Percentiles rank a stretch among this genome's conserved stretches.
These are phyloP conservation scores for Phytophthora kernoviae DNA, from an alignment of 352 stramenopile genomes.

Conservation along the genomic window DNA sequence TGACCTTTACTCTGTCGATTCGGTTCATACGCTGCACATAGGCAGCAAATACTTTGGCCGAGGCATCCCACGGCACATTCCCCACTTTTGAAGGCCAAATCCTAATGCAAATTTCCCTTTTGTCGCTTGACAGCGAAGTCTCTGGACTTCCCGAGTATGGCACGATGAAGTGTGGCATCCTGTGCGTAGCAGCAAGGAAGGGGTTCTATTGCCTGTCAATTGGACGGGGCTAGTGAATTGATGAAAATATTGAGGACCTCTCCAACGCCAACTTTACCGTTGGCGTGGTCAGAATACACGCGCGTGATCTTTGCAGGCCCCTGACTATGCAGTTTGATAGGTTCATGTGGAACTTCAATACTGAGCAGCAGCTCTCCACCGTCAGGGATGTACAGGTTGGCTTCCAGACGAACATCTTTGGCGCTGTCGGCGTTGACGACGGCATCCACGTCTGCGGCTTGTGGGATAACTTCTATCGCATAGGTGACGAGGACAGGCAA, in stretches of 20 bases:
- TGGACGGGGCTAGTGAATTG: slow-evolving; percentile 76
- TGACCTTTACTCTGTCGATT: slow-evolving; percentile 60
- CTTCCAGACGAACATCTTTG: slow-evolving; percentile 65
- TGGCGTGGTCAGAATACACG: slow-evolving; percentile 58
- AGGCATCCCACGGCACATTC: slow-evolving; percentile 76
- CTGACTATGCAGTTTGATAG: slow-evolving; percentile 49
- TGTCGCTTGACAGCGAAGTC: slow-evolving; percentile 62
- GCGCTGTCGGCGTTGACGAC: slow-evolving; percentile 49
- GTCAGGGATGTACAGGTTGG: slow-evolving; percentile 76
- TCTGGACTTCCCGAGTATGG: slow-evolving; percentile 64
- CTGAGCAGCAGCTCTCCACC: slow-evolving; percentile 65
- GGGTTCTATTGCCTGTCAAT: slow-evolving; percentile 43
- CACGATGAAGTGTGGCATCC: slow-evolving; percentile 58
- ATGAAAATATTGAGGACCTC: slow-evolving; percentile 68
- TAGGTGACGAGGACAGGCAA: neutral
- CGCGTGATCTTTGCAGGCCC: slow-evolving; percentile 66
- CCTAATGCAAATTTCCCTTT: slow-evolving; percentile 65
- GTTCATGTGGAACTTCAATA: slow-evolving; percentile 66
- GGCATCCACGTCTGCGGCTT: slow-evolving; percentile 52
- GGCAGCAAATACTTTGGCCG: slow-evolving; percentile 39
- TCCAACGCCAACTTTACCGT: slow-evolving; percentile 60
- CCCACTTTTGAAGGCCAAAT: slow-evolving; percentile 56
- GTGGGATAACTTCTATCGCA: slow-evolving; percentile 48
- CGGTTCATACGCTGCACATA: slow-evolving; percentile 69
- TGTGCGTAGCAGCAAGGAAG: slow-evolving; percentile 56